Evolutionary conservation across 192 early-diverging fungal genomes (phyloP).

Genomic region (Borealophlyctis nickersoniae): DNA sequence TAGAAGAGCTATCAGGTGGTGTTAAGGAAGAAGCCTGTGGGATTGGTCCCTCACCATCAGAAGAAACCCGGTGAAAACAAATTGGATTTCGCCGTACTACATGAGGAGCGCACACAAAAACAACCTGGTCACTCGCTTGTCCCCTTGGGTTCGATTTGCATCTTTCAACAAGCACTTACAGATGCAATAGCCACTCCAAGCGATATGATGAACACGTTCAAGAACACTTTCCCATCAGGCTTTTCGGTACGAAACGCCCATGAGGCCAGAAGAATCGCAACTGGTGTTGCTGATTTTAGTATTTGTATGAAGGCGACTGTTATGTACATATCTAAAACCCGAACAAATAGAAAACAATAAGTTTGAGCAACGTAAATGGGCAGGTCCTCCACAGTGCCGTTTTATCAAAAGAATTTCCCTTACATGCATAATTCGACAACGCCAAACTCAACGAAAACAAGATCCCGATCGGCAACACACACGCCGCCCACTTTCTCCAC

Average conservation of each 20-base stretch:
- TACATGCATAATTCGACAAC: constrained; percentile 32
- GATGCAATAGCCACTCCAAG: constrained; percentile 35
- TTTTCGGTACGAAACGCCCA: constrained; percentile 23
- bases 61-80: constrained; percentile 29
- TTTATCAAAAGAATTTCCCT: no score
- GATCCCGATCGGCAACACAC: constrained; percentile 38
- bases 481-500: constrained; percentile 49
- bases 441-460: constrained; percentile 30
- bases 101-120: no score
- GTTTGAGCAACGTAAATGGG: no score
- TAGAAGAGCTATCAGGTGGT: no score
- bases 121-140: no score
- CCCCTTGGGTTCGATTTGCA: not conserved
- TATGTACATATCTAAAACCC: not conserved
- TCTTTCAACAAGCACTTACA: constrained; percentile 4
- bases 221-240: constrained; percentile 14
- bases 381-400: no score
- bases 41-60: not conserved
- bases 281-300: constrained; percentile 37
- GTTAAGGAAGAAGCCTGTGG: not conserved
- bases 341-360: no score
- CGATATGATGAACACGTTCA: constrained; percentile 35
- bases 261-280: constrained; percentile 24
- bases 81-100: constrained; percentile 32
- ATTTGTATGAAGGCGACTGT: constrained; percentile 34